Evolutionary conservation across 257 asterid genomes (phyloP).

Genomic region (Lavandula angustifolia): DNA sequence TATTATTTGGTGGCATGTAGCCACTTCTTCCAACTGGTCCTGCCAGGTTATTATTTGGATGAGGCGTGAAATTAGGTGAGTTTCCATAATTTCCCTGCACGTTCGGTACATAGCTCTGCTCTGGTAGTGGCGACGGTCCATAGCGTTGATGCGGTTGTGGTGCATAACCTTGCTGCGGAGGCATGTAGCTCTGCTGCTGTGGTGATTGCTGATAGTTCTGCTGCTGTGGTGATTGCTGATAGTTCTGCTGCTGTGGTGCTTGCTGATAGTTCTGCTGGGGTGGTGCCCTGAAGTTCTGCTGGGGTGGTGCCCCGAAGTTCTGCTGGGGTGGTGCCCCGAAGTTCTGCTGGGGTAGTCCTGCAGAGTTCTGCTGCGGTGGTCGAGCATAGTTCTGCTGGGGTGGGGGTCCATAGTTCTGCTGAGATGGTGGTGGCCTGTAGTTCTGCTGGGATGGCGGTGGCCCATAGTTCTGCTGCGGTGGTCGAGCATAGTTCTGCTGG

Average conservation of each 20-base stretch:
- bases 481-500: slow-evolving; percentile 42
- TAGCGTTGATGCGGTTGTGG: neutral
- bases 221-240: slow-evolving; percentile 15
- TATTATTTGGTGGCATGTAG: slow-evolving; percentile 32
- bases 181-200: slow-evolving; percentile 25
- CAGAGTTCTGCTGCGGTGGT: slow-evolving; percentile 25
- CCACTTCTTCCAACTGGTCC: slow-evolving; percentile 41
- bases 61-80: slow-evolving; percentile 32
- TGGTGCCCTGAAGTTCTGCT: slow-evolving; percentile 30
- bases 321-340: slow-evolving; percentile 30
- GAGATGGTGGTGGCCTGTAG: slow-evolving; percentile 1
- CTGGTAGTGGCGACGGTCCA: neutral
- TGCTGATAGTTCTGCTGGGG: slow-evolving; percentile 16
- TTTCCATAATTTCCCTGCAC: slow-evolving; percentile 44
- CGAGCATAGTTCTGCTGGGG: neutral
- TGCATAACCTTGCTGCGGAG: slow-evolving; percentile 29
- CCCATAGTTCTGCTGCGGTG: slow-evolving; percentile 41
- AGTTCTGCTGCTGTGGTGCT: slow-evolving; percentile 26
- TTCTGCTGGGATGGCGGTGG: slow-evolving; percentile 24
- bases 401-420: slow-evolving; percentile 41
- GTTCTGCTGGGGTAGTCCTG: slow-evolving; percentile 32
- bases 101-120: slow-evolving; percentile 26
- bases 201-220: slow-evolving; percentile 23
- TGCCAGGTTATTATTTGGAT: slow-evolving; percentile 34
- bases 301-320: slow-evolving; percentile 30